Base-by-base conservation (phyloP, 2,329 filamentous ascomycete species). In the Iodosphaeria phyllophila region DNA sequence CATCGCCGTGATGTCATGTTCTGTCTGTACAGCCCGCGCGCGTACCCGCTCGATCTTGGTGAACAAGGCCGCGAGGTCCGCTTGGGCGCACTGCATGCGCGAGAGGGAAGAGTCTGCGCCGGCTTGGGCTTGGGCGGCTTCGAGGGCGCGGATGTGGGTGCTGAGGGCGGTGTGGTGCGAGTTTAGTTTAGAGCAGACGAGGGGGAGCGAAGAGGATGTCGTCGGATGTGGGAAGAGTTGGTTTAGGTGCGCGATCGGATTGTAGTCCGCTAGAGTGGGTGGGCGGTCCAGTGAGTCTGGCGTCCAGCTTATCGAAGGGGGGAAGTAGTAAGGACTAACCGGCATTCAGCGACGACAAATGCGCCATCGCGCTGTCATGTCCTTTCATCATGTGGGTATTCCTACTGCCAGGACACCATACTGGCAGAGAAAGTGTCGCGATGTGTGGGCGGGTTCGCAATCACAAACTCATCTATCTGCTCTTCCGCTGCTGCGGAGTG, bases 1-100 rank as follows among this genome's bases (percentile, higher is more conserved):
- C 89, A 98, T 98, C 37, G 83, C 83, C 23, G 86, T 93, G 44
- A 98, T 98, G 36, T 84, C 77, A 47, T 83, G 75, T 51, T 98
- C 89, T 12, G 89, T 95, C 58, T 84, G 73, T 39, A 91, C 68
- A 18, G 89, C 89, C 26, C 86, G 72, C 39, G 75, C 74, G 28
- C 84, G 78, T 28, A 98, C 86, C 35, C 74, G 78, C 48, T 95
- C 86, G 47, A 98, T 93, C 54, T 91, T 92, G 41, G 73, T 71
- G 59, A 98, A 93, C 19, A 98, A 70, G 37, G 77, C 74, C 11
- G 77, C 76, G 33, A 98, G 69, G 53, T 95, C 89, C 28, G 71
- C 66, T 54, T 93, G 86, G 22, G 89, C 84, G 25, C 75, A 71
- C 53, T 91, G 78, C 57, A 98, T 93, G 37, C 84, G 75, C 52